Evolutionary conservation across 2,329 filamentous ascomycete genomes (phyloP).

Genomic region (Simplicillium aogashimaense): DNA sequence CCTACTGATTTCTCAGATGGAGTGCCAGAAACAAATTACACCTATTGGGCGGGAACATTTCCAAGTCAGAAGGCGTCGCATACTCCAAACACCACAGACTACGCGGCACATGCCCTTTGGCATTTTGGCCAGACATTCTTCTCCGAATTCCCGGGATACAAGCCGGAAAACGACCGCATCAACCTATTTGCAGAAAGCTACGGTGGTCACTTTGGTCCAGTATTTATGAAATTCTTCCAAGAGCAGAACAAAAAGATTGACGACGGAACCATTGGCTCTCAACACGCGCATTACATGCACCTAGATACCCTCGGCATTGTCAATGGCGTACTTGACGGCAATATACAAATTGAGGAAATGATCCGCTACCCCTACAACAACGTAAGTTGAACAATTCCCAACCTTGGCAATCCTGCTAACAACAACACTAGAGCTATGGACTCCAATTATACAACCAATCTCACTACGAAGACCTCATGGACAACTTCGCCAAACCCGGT

Average conservation of each 20-base stretch:
- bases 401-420: background rate
- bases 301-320: slow-evolving; percentile 59
- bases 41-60: slow-evolving; percentile 21
- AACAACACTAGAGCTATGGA: slow-evolving; percentile 34
- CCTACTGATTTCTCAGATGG: slow-evolving; percentile 24
- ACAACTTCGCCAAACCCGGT: slow-evolving; percentile 18
- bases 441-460: slow-evolving; percentile 46
- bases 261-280: slow-evolving; percentile 17
- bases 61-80: slow-evolving; percentile 16
- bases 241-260: slow-evolving; percentile 45
- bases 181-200: slow-evolving; percentile 61
- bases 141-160: slow-evolving; percentile 46
- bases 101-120: slow-evolving; percentile 49
- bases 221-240: slow-evolving; percentile 48
- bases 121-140: slow-evolving; percentile 55
- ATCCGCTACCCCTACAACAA: slow-evolving; percentile 51
- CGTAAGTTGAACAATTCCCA: slow-evolving; percentile 19
- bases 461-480: slow-evolving; percentile 16
- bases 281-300: slow-evolving; percentile 36
- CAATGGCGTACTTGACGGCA: slow-evolving; percentile 57
- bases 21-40: slow-evolving; percentile 24
- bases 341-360: slow-evolving; percentile 48
- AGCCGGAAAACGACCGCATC: slow-evolving; percentile 41
- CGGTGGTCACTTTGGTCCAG: slow-evolving; percentile 59
- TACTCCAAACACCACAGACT: slow-evolving; percentile 39